Base-by-base conservation (phyloP, 768 basidiomycete species). In the Tricholoma terreum region DNA sequence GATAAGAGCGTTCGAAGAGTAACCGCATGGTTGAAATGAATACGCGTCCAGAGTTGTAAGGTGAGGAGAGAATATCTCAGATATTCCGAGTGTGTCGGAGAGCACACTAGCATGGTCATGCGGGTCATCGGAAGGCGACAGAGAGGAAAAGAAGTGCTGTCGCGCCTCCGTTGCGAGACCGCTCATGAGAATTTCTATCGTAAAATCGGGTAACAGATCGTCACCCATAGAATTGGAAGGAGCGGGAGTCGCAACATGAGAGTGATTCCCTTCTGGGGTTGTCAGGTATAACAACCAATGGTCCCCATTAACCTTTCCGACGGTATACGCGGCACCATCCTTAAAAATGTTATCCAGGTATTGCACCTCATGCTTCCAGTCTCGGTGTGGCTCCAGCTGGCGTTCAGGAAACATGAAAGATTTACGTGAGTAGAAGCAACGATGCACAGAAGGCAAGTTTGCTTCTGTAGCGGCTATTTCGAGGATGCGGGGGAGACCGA, bases 321-420 rank as follows among this genome's bases (percentile, higher is more conserved):
- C 87, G 30, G 92, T 95, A 76, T 99, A 99, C 3, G 95, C 97
- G 6, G 93, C 84, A 49, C 94, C 94, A 69, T 84, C 83, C 64
- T 81, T 80, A 72, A 99, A 98, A 60, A 95, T 86, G 59, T 84
- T 83, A 68, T 99, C 96, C 51, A 99, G 80, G 69, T 86, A 98
- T 56, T 86, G 84, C 66, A 98, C 90, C 75, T 99, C 97, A 56
- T 90, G 83, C 58, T 84, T 84, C 97, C 97, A 99, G 66, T 94
- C 91, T 56, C 85, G 80, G 74, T 99, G 97, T 14, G 94, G 95
- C 3, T 94, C 95, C 19, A 77, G 76, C 69, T 99, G 97, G 21
- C 91, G 85, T 71, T 99, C 97, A 7, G 97, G 97, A 73, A 98
- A 99, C 90, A 98, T 98, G 83, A 98, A 99, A 6, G 90, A 89